Evolutionary conservation across 495 filamentous ascomycete species (phyloP).

Genomic region (Aspergillus conjunctus): DNA sequence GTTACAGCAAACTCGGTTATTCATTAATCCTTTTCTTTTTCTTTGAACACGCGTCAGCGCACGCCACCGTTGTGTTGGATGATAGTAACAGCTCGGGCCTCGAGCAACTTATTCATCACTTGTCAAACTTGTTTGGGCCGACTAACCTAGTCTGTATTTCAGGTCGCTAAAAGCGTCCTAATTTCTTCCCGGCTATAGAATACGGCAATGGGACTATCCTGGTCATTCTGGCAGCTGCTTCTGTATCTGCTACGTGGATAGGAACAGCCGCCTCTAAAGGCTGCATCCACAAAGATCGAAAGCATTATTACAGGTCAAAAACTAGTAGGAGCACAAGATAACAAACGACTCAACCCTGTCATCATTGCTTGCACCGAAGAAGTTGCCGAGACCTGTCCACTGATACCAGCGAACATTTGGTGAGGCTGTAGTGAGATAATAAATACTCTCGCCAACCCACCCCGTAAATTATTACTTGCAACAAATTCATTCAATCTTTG

Average conservation of each 20-base stretch:
- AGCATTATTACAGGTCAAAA: neutral
- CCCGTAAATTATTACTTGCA: neutral
- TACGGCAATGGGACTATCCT: neutral
- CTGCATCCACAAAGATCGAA: neutral
- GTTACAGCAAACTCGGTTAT: neutral
- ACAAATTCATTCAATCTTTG: neutral
- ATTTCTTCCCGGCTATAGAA: neutral
- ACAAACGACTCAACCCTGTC: neutral
- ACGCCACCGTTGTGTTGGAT: neutral
- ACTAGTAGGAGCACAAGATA: neutral
- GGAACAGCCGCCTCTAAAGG: neutral
- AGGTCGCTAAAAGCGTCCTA: neutral
- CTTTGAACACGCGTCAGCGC: neutral
- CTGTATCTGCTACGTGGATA: too few species aligned
- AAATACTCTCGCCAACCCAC: neutral
- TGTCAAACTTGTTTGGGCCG: neutral
- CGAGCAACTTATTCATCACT: neutral
- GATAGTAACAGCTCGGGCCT: neutral
- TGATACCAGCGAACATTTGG: neutral
- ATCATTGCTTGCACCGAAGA: neutral
- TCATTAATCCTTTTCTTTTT: neutral
- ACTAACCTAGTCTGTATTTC: neutral
- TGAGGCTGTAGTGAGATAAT: neutral
- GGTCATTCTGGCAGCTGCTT: neutral
- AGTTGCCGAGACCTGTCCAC: neutral